A percentile compares a stretch with the other conserved stretches of the same genome.
Conservation (phyloP, 2,329 filamentous ascomycete genomes). For the Pseudocercospora macadamiae region DNA sequence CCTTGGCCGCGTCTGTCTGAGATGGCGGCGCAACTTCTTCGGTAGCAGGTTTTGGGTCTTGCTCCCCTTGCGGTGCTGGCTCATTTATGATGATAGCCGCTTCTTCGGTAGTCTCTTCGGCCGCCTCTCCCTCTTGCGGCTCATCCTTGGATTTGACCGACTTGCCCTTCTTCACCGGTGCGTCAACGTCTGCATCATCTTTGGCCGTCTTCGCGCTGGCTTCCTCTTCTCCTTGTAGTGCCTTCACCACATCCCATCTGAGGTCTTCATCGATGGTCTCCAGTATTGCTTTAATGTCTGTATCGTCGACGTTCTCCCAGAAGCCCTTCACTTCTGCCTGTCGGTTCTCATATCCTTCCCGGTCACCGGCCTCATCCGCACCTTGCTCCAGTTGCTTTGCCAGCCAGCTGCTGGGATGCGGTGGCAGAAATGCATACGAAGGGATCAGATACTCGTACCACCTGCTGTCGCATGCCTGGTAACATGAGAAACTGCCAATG, state of each 20-base stretch:
- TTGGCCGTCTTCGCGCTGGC: slow-evolving; percentile 37
- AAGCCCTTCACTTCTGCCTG: slow-evolving; percentile 79
- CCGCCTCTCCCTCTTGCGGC: slow-evolving; percentile 12
- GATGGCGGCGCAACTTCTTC: slow-evolving; percentile 1
- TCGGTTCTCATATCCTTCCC: slow-evolving; percentile 68
- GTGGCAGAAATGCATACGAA: slow-evolving; percentile 87
- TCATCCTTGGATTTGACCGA: slow-evolving; percentile 7
- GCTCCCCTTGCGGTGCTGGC: slow-evolving; percentile 13
- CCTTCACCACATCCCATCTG: slow-evolving; percentile 63
- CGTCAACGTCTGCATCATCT: slow-evolving; percentile 41
- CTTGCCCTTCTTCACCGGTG: slow-evolving; percentile 31
- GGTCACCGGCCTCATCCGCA: slow-evolving; percentile 71
- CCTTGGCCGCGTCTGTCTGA: slow-evolving; percentile 15
- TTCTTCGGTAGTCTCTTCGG: slow-evolving; percentile 35
- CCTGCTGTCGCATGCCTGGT: slow-evolving; percentile 89
- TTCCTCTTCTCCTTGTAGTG: slow-evolving; percentile 54
- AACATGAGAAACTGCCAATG: slow-evolving; percentile 89
- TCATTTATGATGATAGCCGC: slow-evolving; percentile 37
- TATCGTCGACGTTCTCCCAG: slow-evolving; percentile 82
- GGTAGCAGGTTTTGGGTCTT: slow-evolving; percentile 9
- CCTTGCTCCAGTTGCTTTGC: slow-evolving; percentile 80
- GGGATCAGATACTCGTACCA: slow-evolving; percentile 98
- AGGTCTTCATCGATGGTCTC: slow-evolving; percentile 65
- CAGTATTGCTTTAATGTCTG: slow-evolving; percentile 72
- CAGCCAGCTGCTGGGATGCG: slow-evolving; percentile 84